Percentiles rank a stretch among this genome's conserved stretches.
These are phyloP conservation scores for Calonectria montana DNA, from an alignment of 2,329 filamentous ascomycete genomes.

Conservation along the genomic window DNA sequence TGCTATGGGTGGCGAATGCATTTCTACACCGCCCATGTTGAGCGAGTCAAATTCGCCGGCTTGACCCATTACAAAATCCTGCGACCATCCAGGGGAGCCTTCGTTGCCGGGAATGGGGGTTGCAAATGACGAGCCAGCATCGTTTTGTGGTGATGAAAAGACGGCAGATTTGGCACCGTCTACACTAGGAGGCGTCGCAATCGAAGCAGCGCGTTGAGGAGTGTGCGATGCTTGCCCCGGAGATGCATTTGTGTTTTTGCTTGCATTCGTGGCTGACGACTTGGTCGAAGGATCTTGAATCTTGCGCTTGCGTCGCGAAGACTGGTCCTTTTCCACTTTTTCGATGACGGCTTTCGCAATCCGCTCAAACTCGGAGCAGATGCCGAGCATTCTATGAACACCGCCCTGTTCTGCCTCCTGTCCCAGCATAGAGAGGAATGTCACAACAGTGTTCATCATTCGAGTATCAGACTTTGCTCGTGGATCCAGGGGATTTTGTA, in stretches of 20 bases:
- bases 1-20: conserved; percentile 50
- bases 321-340: conserved; percentile 87
- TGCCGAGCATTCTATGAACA: conserved; percentile 91
- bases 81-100: conserved; percentile 62
- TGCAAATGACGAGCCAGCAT: conserved; percentile 38
- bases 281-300: conserved; percentile 61
- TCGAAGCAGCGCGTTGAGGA: conserved; percentile 24
- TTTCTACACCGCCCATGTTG: conserved; percentile 52
- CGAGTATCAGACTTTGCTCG: conserved; percentile 89
- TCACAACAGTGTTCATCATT: conserved; percentile 92
- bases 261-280: neutral
- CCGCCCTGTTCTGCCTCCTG: conserved; percentile 90
- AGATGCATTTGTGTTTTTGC: neutral
- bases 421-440: conserved; percentile 89
- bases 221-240: conserved; percentile 20
- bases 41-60: conserved; percentile 57
- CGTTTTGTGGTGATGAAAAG: conserved; percentile 43
- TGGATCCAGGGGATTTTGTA: conserved; percentile 93
- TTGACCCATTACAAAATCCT: conserved; percentile 55
- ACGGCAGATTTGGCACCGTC: conserved; percentile 31
- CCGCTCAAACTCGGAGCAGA: conserved; percentile 96
- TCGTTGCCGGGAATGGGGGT: conserved; percentile 45
- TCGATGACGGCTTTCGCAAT: conserved; percentile 93
- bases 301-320: conserved; percentile 87
- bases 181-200: conserved; percentile 13